A percentile compares a stretch with the other conserved stretches of the same genome.
phyloP scores from a whole-genome alignment of 2,329 filamentous ascomycete genomes.

The Colletotrichum musicola region DNA sequence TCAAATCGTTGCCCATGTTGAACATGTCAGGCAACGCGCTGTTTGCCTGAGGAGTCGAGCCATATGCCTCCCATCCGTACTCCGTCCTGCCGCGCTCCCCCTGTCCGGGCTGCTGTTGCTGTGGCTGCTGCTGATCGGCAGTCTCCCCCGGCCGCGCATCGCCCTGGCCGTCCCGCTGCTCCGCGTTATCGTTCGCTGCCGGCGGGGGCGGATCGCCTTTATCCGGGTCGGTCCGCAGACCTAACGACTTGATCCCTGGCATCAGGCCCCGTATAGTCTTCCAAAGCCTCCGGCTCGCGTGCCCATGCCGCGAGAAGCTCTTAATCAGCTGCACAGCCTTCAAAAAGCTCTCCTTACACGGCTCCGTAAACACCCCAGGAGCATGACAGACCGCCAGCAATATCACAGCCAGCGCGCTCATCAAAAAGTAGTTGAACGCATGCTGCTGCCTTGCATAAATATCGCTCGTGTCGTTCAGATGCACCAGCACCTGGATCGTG shows the following conservation, averaged over 20 bases:
- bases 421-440: slow-evolving; percentile 56
- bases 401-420: slow-evolving; percentile 53
- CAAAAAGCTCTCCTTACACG: slow-evolving; percentile 48
- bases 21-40: slow-evolving; percentile 48
- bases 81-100: slow-evolving; percentile 13
- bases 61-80: slow-evolving; percentile 15
- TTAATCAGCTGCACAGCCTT: slow-evolving; percentile 49
- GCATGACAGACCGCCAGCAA: slow-evolving; percentile 60
- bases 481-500: slow-evolving; percentile 51
- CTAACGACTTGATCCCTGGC: slow-evolving; percentile 47
- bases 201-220: slow-evolving; percentile 11
- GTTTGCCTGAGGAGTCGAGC: slow-evolving; percentile 2
- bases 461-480: slow-evolving; percentile 51
- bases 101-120: not conserved
- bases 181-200: slow-evolving; percentile 25
- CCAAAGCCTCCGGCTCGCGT: slow-evolving; percentile 50
- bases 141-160: slow-evolving; percentile 6
- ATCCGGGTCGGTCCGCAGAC: slow-evolving; percentile 40
- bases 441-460: slow-evolving; percentile 54
- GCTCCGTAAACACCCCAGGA: slow-evolving; percentile 54
- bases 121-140: no score
- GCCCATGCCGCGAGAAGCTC: slow-evolving; percentile 49
- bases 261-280: slow-evolving; percentile 51
- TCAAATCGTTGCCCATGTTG: slow-evolving; percentile 51
- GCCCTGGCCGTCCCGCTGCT: slow-evolving; percentile 33